Evolutionary conservation across 2,329 filamentous ascomycete genomes (phyloP).

Genomic region (Cucurbitaria berberidis): DNA sequence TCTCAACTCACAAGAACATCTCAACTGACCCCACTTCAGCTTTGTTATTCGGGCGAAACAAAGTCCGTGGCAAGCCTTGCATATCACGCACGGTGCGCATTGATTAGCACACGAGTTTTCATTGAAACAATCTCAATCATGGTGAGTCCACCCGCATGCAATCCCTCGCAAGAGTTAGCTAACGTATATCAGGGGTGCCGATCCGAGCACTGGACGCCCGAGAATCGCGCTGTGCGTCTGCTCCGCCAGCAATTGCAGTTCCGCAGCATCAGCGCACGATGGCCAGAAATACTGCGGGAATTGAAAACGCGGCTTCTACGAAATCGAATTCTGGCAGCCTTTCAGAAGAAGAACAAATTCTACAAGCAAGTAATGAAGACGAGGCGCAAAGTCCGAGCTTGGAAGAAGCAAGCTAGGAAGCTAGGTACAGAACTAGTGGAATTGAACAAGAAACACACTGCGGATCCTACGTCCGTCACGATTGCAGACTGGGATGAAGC

Average conservation of each 20-base stretch:
- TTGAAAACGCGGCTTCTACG: background rate
- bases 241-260: background rate
- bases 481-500: background rate
- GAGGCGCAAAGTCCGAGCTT: background rate
- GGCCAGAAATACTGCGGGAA: background rate
- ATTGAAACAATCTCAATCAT: background rate
- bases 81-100: background rate
- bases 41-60: no score
- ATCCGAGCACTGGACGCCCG: constrained; percentile 1
- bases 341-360: background rate
- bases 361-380: background rate
- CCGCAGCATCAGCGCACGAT: background rate
- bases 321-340: background rate
- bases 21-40: no score
- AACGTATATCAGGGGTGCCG: background rate
- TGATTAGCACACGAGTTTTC: no score
- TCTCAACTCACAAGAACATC: no score
- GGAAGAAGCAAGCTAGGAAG: background rate
- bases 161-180: background rate
- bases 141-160: background rate
- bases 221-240: background rate
- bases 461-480: background rate
- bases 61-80: no score
- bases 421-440: background rate
- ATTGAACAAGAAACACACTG: background rate